Evolutionary conservation across 1,139 yeast species (phyloP).

Genomic region (Candida gigantensis): DNA sequence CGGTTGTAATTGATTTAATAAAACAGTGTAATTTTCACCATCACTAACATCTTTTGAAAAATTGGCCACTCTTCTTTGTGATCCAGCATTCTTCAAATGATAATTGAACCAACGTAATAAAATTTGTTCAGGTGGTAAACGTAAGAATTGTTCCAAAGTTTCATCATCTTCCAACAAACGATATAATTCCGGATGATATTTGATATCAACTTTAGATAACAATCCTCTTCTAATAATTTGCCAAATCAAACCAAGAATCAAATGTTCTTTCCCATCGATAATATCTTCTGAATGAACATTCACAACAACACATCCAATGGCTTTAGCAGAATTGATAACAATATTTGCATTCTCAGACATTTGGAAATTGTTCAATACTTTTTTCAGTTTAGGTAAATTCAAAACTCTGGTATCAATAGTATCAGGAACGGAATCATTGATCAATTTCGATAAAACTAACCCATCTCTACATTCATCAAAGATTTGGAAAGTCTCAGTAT

Average conservation of each 20-base stretch:
- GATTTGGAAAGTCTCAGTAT: constrained; percentile 90
- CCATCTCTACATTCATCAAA: constrained; percentile 98
- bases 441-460: constrained; percentile 84
- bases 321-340: constrained; percentile 96
- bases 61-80: constrained; percentile 81
- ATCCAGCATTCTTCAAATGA: constrained; percentile 92
- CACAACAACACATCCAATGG: constrained; percentile 97
- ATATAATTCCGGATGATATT: constrained; percentile 93
- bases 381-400: constrained; percentile 74
- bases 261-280: constrained; percentile 94
- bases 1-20: constrained; percentile 87
- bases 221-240: constrained; percentile 96
- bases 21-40: constrained; percentile 91
- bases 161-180: constrained; percentile 95
- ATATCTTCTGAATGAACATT: constrained; percentile 97
- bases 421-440: constrained; percentile 97
- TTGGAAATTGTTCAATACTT: constrained; percentile 87
- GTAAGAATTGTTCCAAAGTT: constrained; percentile 91
- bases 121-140: constrained; percentile 97
- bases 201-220: constrained; percentile 91
- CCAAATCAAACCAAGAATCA: constrained; percentile 95
- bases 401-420: constrained; percentile 97
- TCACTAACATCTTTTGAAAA: constrained; percentile 88
- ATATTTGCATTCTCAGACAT: constrained; percentile 97
- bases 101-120: constrained; percentile 96